These are phyloP conservation scores for Colletotrichum gigasporum DNA, from an alignment of 2,329 filamentous ascomycete species.

Conservation along the genomic window DNA sequence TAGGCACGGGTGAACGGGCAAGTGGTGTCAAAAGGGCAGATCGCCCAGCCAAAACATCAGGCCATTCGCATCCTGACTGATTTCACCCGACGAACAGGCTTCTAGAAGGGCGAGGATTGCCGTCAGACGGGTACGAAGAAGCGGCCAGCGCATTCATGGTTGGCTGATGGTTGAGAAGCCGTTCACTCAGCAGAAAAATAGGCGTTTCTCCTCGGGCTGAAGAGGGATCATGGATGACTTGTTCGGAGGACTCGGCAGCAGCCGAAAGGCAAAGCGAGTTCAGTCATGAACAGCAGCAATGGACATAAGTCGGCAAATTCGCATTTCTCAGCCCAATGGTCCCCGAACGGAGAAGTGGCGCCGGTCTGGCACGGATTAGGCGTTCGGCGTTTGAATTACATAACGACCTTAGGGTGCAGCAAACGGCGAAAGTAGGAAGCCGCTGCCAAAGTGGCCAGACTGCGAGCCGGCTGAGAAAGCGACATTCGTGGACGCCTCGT, in stretches of 20 bases:
- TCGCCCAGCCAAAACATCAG: not conserved
- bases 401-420: constrained; percentile 1
- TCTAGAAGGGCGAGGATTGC: not conserved
- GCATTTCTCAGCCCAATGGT: not conserved
- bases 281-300: not conserved
- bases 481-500: constrained; percentile 2
- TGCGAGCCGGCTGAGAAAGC: not conserved
- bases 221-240: not conserved
- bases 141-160: not conserved
- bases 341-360: not conserved
- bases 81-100: constrained; percentile 1
- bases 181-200: not conserved
- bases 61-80: constrained; percentile 15
- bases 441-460: constrained; percentile 18
- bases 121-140: not conserved
- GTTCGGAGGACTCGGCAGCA: not conserved
- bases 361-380: not conserved
- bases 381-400: constrained; percentile 30
- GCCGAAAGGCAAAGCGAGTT: not conserved
- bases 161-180: not conserved
- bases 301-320: constrained; percentile 15
- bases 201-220: not conserved
- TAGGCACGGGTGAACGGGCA: not conserved
- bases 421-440: constrained; percentile 33
- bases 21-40: not conserved